Evolutionary conservation across 768 basidiomycete genomes (phyloP).

Genomic region (Panus rudis): DNA sequence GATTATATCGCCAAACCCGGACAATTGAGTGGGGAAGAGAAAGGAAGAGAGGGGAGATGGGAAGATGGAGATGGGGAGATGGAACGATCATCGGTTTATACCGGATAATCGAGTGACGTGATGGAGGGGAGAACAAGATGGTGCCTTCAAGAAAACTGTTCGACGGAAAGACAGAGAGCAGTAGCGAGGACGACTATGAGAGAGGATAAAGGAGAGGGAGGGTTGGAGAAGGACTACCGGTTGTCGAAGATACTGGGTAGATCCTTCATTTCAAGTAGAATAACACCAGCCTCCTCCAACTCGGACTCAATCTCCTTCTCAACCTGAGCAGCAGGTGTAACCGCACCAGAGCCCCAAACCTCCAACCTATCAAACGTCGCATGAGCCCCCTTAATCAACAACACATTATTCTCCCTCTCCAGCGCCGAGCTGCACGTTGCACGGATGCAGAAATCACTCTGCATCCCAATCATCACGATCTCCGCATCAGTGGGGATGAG

Average conservation of each 20-base stretch:
- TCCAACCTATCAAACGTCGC: slow-evolving; percentile 63
- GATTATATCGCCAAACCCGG: too few species aligned
- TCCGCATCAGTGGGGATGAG: slow-evolving; percentile 48
- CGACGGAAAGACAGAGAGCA: too few species aligned
- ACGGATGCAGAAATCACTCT: slow-evolving; percentile 53
- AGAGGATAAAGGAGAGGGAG: too few species aligned
- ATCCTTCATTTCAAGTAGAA: slow-evolving; percentile 61
- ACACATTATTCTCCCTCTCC: slow-evolving; percentile 56
- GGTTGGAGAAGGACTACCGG: too few species aligned
- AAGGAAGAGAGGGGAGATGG: too few species aligned
- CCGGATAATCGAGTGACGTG: too few species aligned
- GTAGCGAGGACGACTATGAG: too few species aligned
- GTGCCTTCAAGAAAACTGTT: too few species aligned
- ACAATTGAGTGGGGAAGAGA: too few species aligned
- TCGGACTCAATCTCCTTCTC: slow-evolving; percentile 58
- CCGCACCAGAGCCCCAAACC: slow-evolving; percentile 44
- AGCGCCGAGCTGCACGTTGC: slow-evolving; percentile 57
- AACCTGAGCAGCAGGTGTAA: slow-evolving; percentile 40
- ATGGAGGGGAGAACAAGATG: too few species aligned
- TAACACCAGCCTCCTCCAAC: slow-evolving; percentile 62
- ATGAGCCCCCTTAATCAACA: slow-evolving; percentile 58
- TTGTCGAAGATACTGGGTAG: slow-evolving; percentile 51
- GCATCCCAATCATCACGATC: slow-evolving; percentile 60
- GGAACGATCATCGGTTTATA: too few species aligned
- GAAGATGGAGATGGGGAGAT: too few species aligned